Percentiles rank a stretch among this genome's conserved stretches.
phyloP scores from a whole-genome alignment of 352 stramenopile species.

The Hyaloperonospora brassicae region DNA sequence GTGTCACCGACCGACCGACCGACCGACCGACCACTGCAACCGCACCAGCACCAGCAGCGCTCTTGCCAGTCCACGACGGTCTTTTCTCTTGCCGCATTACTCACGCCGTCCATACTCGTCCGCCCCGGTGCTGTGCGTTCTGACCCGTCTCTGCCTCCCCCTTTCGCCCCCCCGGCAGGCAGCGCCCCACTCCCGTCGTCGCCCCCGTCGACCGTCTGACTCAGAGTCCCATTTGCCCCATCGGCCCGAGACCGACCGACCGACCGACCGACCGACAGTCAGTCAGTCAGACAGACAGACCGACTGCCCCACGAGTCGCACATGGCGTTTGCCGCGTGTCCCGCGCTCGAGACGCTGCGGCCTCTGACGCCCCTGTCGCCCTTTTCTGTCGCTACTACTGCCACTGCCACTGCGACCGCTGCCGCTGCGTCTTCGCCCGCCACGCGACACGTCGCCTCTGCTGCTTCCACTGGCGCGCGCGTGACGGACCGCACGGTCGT shows the following conservation, averaged over 20 bases:
- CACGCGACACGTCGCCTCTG: conserved; percentile 14
- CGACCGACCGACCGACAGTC: no score
- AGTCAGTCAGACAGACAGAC: no score
- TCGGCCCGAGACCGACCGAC: no score
- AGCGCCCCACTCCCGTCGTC: conserved; percentile 6
- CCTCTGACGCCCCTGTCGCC: conserved; percentile 19
- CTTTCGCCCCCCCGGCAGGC: conserved; percentile 17
- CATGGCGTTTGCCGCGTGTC: conserved; percentile 39
- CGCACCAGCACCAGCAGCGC: no score
- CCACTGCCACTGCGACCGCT: no score
- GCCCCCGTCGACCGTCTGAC: conserved; percentile 14
- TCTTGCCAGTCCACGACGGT: no score
- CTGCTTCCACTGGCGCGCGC: conserved; percentile 9
- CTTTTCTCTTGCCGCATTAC: conserved; percentile 20
- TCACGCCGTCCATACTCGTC: conserved; percentile 26
- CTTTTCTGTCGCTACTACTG: no score
- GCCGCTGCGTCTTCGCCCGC: conserved; percentile 5
- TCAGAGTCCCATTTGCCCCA: conserved; percentile 4
- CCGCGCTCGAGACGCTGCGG: conserved; percentile 40
- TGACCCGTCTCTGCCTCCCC: conserved; percentile 18
- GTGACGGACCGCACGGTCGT: conserved; percentile 75
- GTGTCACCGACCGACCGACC: no score
- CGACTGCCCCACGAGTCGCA: neutral
- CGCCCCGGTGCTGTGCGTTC: neutral
- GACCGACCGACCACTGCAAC: no score